Conservation (phyloP, 2,329 filamentous ascomycete genomes). For the Epichloe sibirici region DNA sequence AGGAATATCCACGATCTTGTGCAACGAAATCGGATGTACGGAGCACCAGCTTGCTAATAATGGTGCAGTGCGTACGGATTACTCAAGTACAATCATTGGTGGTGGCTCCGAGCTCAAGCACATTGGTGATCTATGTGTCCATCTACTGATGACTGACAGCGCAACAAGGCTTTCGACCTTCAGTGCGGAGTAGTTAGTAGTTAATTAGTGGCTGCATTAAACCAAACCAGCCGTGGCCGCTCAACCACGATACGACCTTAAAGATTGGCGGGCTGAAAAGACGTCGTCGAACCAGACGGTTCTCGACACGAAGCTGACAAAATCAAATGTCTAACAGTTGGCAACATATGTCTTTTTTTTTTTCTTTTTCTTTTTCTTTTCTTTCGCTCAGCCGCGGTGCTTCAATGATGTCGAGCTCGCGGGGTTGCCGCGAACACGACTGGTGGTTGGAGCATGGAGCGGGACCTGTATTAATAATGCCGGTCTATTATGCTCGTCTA, state of each 20-base stretch:
- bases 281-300: neutral
- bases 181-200: neutral
- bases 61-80: neutral
- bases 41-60: neutral
- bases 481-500: too few species aligned
- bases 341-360: too few species aligned
- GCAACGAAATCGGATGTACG: neutral
- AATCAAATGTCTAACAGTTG: too few species aligned
- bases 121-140: neutral
- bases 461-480: too few species aligned
- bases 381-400: too few species aligned
- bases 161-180: neutral
- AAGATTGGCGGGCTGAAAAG: neutral
- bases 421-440: too few species aligned
- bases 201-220: slow-evolving; percentile 1
- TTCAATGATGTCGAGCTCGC: too few species aligned
- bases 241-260: neutral
- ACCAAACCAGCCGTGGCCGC: neutral
- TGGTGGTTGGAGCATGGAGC: too few species aligned
- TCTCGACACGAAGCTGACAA: too few species aligned
- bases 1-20: neutral
- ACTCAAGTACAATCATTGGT: neutral
- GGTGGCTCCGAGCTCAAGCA: neutral
- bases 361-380: too few species aligned
- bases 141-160: neutral